Base-by-base conservation (phyloP, 805 yeast genomes). In the Isabelozyma heimii region DNA sequence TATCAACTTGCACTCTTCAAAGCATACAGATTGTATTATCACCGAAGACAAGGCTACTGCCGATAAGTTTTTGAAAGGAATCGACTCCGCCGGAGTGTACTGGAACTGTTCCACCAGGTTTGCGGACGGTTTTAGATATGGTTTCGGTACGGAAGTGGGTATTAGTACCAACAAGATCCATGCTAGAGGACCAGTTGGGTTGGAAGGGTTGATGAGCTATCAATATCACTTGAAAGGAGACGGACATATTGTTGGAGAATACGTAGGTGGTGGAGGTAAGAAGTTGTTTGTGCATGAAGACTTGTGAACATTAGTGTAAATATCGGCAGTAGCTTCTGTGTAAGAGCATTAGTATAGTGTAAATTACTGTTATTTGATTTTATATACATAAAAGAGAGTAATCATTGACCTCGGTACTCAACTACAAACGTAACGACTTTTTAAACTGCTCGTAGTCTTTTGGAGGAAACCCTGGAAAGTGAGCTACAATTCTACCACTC, bases 91-190 rank as follows among this genome's bases (percentile, higher is more conserved):
- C 1, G 97, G 97, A 49, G 96, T 94, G 10, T 94, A 90, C 73
- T 92, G 98, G 98, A 94, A 94, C 64, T 92, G 96, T 44, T 88
- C 97, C 16, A 90, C 98, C 8, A 78, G 99, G 63, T 94, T 94
- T 72, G 98, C 99, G 6, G 99, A 94, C 68, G 99, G 99, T 3
- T 94, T 89, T 78, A 81, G 99, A 65, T 94, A 92, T 63, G 99
- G 99, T 0, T 94, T 95, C 65, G 99, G 99, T 46, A 87, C 99
- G 5, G 99, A 94, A 68, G 99, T 94, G 14, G 99, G 99, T 35
- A 92, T 94, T 51, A 87, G 96, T 44, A 94, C 99, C 42, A 91
- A 92, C 64, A 94, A 94, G 67, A 90, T 94, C 53, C 99, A 94
- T 65, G 97, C 99, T 8, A 81, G 99, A 61, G 99, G 99, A 2